Evolutionary conservation across 495 filamentous ascomycete genomes (phyloP).

Genomic region (Thozetella sp.): DNA sequence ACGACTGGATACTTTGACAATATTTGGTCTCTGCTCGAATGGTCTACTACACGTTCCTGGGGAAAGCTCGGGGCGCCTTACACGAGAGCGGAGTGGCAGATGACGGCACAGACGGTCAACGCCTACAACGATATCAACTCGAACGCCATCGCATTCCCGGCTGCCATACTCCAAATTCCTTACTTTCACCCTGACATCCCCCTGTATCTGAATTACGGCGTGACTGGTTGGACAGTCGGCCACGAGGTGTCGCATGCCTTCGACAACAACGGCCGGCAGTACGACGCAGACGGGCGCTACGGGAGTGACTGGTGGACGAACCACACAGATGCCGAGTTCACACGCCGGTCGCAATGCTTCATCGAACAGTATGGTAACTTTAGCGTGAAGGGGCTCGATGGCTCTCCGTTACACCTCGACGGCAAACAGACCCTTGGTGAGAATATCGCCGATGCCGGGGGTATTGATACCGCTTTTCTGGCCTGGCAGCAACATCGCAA

Average conservation of each 20-base stretch:
- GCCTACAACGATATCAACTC: conserved; percentile 64
- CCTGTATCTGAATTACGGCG: conserved; percentile 64
- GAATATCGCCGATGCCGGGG: conserved; percentile 71
- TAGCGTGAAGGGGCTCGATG: conserved; percentile 41
- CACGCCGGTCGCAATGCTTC: conserved; percentile 63
- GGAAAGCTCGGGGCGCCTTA: conserved; percentile 59
- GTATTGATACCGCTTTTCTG: conserved; percentile 58
- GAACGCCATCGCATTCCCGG: conserved; percentile 68
- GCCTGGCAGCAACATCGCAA: conserved; percentile 60
- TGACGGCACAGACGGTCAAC: conserved; percentile 53
- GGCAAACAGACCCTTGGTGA: conserved; percentile 65
- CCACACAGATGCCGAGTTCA: conserved; percentile 52
- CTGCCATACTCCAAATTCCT: conserved; percentile 67
- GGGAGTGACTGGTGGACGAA: conserved; percentile 65
- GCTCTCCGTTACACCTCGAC: conserved; percentile 58
- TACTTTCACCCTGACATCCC: conserved; percentile 60
- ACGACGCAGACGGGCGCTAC: conserved; percentile 61
- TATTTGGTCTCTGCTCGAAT: conserved; percentile 4
- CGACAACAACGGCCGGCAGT: conserved; percentile 64
- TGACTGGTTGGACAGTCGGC: conserved; percentile 63
- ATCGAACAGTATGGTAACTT: conserved; percentile 64
- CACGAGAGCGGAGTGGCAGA: conserved; percentile 59
- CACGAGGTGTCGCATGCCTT: conserved; percentile 72
- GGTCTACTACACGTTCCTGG: conserved; percentile 33
- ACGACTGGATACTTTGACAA: conserved; percentile 60